A percentile compares a stretch with the other conserved stretches of the same genome.
Evolutionary conservation across 768 basidiomycete species (phyloP).

Genomic region (Macrocybe gigantea): DNA sequence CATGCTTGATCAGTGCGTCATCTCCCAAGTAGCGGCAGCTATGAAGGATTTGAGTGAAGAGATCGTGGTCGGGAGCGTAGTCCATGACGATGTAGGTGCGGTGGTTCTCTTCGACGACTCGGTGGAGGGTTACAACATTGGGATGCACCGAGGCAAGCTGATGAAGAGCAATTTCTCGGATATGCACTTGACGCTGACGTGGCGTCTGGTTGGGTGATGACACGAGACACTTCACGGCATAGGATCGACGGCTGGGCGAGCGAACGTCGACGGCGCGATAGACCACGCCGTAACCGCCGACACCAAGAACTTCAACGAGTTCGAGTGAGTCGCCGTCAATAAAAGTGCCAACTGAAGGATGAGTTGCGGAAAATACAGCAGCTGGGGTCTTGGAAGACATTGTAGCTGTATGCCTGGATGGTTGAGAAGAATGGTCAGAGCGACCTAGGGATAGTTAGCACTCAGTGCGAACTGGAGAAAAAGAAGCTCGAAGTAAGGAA

Average conservation of each 20-base stretch:
- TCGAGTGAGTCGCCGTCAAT: conserved; percentile 82
- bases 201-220: conserved; percentile 39
- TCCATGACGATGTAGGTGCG: conserved; percentile 93
- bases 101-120: conserved; percentile 76
- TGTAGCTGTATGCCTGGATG: conserved; percentile 18
- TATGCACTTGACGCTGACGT: conserved; percentile 71
- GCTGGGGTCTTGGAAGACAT: conserved; percentile 59
- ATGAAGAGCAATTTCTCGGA: conserved; percentile 84
- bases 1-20: conserved; percentile 76
- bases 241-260: conserved; percentile 47
- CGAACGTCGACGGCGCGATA: conserved; percentile 75
- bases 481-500: conserved; percentile 21
- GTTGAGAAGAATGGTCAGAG: conserved; percentile 16
- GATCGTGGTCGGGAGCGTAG: conserved; percentile 84
- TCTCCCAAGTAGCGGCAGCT: conserved; percentile 77
- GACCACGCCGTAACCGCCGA: conserved; percentile 94
- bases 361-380: conserved; percentile 35
- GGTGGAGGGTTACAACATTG: conserved; percentile 83
- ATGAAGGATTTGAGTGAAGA: conserved; percentile 86
- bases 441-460: conserved; percentile 28
- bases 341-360: conserved; percentile 63
- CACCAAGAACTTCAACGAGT: conserved; percentile 82
- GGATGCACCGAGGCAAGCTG: conserved; percentile 70
- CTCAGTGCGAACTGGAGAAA: conserved; percentile 37
- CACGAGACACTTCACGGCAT: conserved; percentile 89